Conservation (phyloP, 1,284 basidiomycete species). For the Melampsora americana region DNA sequence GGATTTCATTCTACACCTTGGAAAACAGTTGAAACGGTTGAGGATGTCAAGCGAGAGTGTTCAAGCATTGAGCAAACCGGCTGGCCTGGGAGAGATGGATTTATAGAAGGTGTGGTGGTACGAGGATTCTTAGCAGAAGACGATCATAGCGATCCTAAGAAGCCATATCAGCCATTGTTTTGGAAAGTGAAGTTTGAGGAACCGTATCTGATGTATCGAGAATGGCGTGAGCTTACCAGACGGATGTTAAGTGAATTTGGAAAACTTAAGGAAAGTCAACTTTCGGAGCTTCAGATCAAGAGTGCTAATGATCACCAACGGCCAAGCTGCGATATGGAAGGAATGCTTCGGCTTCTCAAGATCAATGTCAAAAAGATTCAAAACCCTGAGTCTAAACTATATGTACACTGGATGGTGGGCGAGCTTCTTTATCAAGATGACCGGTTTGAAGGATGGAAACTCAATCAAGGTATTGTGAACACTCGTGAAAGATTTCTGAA, state of each 20-base stretch:
- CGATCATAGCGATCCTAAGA: conserved; percentile 51
- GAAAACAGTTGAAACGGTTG: conserved; percentile 63
- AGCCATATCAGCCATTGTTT: conserved; percentile 80
- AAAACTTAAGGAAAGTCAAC: background rate
- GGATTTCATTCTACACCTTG: conserved; percentile 82
- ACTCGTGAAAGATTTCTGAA: conserved; percentile 21
- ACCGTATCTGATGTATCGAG: conserved; percentile 96
- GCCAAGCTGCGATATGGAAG: background rate
- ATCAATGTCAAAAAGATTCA: conserved; percentile 34
- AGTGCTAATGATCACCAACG: too few species aligned
- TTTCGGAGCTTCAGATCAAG: background rate
- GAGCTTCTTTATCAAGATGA: conserved; percentile 25
- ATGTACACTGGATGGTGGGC: conserved; percentile 26
- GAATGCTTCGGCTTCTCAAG: conserved; percentile 12
- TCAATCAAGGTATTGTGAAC: conserved; percentile 18
- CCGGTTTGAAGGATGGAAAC: conserved; percentile 28
- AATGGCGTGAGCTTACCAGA: conserved; percentile 94
- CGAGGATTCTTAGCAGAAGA: conserved; percentile 45
- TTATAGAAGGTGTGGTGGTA: conserved; percentile 95
- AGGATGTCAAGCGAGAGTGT: conserved; percentile 61
- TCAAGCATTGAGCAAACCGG: conserved; percentile 59
- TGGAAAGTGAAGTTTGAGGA: conserved; percentile 99
- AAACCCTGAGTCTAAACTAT: conserved; percentile 22
- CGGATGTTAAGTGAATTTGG: conserved; percentile 50
- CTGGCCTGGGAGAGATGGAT: conserved; percentile 71